Conservation (phyloP, 2,329 filamentous ascomycete genomes). For the Ophiostoma fasciatum region DNA sequence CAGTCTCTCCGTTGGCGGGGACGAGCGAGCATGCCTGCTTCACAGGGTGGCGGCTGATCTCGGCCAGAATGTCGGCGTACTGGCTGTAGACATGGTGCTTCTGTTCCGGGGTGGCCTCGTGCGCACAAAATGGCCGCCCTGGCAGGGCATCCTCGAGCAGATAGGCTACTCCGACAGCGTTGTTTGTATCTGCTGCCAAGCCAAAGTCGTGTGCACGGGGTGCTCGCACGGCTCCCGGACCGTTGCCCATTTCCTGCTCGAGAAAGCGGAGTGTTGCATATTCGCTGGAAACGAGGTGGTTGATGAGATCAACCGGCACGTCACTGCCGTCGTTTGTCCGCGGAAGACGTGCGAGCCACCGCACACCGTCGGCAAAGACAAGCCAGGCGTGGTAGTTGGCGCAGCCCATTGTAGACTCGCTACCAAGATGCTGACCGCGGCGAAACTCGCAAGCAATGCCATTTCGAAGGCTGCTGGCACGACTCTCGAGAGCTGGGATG, state of each 20-base stretch:
- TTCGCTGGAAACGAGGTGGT: slow-evolving; percentile 4
- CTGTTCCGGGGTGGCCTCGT: slow-evolving; percentile 1
- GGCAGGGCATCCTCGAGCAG: slow-evolving; percentile 5
- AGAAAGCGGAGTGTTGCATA: slow-evolving; percentile 6
- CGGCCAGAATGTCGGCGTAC: slow-evolving; percentile 2
- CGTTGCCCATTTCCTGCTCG: not conserved
- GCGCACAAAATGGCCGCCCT: not conserved
- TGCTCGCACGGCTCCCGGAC: not conserved
- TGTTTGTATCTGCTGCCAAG: not conserved
- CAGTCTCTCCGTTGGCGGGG: not conserved
- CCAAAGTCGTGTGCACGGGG: slow-evolving; percentile 1
- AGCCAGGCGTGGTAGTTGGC: slow-evolving; percentile 6
- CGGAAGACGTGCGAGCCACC: slow-evolving; percentile 5
- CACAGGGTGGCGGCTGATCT: not conserved
- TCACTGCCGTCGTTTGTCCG: not conserved
- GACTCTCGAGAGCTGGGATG: not conserved
- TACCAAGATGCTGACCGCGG: not conserved
- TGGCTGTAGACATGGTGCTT: slow-evolving; percentile 2
- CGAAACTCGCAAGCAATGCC: not conserved
- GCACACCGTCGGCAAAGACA: slow-evolving; percentile 4
- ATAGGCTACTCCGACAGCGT: slow-evolving; percentile 3
- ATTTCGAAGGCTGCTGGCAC: not conserved
- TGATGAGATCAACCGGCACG: not conserved
- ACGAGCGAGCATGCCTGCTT: not conserved
- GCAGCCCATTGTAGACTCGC: slow-evolving; percentile 1